Percentiles rank a stretch among this genome's conserved stretches.
These are phyloP conservation scores for Teunomyces gatunensis DNA, from an alignment of 805 yeast genomes.

Conservation along the genomic window DNA sequence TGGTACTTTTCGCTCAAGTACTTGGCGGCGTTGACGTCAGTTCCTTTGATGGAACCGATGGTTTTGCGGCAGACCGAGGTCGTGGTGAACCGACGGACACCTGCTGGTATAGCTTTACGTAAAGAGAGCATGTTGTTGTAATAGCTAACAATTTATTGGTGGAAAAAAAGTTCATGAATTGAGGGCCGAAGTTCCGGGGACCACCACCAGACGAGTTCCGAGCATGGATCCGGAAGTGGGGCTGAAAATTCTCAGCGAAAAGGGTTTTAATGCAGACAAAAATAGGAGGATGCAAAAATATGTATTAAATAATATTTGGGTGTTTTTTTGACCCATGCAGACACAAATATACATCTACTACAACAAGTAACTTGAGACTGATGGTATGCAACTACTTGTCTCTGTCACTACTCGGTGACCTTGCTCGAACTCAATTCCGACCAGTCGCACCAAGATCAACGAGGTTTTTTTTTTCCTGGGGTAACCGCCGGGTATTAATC, in stretches of 20 bases:
- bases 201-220: not conserved
- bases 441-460: not conserved
- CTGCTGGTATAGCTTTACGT: conserved; percentile 4
- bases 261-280: no score
- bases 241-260: not conserved
- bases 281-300: no score
- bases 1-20: conserved; percentile 68
- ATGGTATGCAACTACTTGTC: no score
- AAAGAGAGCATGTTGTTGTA: conserved; percentile 10
- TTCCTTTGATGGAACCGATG: conserved; percentile 39
- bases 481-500: conserved; percentile 2
- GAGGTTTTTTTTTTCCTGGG: not conserved
- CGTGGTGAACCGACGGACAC: conserved; percentile 26
- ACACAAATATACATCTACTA: no score
- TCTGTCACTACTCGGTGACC: no score
- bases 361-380: no score
- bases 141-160: conserved; percentile 1
- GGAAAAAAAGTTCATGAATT: conserved; percentile 1
- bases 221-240: not conserved
- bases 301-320: no score
- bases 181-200: conserved; percentile 1
- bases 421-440: no score
- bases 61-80: conserved; percentile 29
- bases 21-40: conserved; percentile 40
- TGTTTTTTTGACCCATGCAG: no score